These are phyloP conservation scores for Cymbopogon flexuosus DNA, from an alignment of 202 grass and related monocot species.

Conservation along the genomic window DNA sequence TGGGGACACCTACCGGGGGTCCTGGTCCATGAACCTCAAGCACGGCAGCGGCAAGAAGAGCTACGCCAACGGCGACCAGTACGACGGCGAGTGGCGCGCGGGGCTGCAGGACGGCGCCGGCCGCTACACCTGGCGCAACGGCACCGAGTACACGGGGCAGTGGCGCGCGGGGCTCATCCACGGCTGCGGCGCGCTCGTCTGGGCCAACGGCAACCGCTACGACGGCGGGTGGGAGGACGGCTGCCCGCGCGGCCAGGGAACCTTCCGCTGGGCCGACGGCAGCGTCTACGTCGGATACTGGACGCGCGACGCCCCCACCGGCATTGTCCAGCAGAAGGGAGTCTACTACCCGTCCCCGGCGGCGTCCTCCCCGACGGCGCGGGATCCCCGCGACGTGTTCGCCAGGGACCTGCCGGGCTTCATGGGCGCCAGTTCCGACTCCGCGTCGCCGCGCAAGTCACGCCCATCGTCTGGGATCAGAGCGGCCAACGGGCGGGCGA, in stretches of 20 bases:
- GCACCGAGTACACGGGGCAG: constrained; percentile 80
- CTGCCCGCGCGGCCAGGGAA: constrained; percentile 66
- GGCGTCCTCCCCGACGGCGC: constrained; percentile 65
- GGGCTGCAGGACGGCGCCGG: constrained; percentile 74
- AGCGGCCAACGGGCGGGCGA: constrained; percentile 38
- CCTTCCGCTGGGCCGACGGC: constrained; percentile 84
- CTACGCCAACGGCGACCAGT: constrained; percentile 92
- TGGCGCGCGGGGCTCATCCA: constrained; percentile 79
- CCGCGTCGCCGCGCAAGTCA: constrained; percentile 46
- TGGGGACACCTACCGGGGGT: constrained; percentile 81
- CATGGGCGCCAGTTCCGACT: constrained; percentile 32
- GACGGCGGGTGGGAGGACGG: constrained; percentile 88
- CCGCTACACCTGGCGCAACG: constrained; percentile 81
- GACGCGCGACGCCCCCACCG: constrained; percentile 44
- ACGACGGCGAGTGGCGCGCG: constrained; percentile 79
- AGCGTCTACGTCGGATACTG: constrained; percentile 74
- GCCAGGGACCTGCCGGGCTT: constrained; percentile 54
- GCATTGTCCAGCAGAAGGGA: constrained; percentile 80
- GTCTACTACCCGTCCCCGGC: constrained; percentile 74
- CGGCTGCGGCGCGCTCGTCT: constrained; percentile 59
- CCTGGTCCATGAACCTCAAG: constrained; percentile 98
- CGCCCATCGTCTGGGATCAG: constrained; percentile 40
- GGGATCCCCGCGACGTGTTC: constrained; percentile 80
- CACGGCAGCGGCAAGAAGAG: constrained; percentile 70
- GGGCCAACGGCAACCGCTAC: constrained; percentile 80